These are phyloP conservation scores for Paraurostyla sp. DNA, from an alignment of 73 alveolate genomes.

Conservation along the genomic window DNA sequence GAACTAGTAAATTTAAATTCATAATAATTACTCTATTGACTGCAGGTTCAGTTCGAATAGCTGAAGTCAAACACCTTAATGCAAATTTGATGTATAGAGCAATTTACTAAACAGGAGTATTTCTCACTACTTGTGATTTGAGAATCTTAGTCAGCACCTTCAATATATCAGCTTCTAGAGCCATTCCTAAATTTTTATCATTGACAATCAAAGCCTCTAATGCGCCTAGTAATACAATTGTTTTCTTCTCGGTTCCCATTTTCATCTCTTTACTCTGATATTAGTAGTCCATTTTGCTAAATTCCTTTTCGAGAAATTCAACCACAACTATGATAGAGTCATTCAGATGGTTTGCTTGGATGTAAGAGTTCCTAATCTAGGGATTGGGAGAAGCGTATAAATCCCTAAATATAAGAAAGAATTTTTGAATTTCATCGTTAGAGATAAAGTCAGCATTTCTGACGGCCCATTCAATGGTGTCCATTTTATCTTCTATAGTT, in stretches of 20 bases:
- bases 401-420: constrained; percentile 45
- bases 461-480: constrained; percentile 52
- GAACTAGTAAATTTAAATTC: too few relatives aligned
- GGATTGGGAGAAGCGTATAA: constrained; percentile 36
- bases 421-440: constrained; percentile 37
- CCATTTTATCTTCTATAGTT: constrained; percentile 28
- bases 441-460: constrained; percentile 56
- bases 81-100: constrained; percentile 63
- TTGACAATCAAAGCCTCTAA: constrained; percentile 63
- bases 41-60: constrained; percentile 53
- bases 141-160: not conserved
- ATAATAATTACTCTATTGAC: constrained; percentile 14
- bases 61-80: constrained; percentile 63
- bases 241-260: constrained; percentile 39
- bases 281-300: constrained; percentile 5
- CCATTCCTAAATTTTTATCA: constrained; percentile 54
- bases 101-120: not conserved
- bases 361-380: not conserved
- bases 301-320: constrained; percentile 18
- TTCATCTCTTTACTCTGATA: not conserved
- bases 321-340: constrained; percentile 7
- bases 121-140: not conserved
- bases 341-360: constrained; percentile 7
- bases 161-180: constrained; percentile 39
- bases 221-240: constrained; percentile 12